Percentiles rank a stretch among this genome's conserved stretches.
phyloP scores from a whole-genome alignment of 164 flowering plant genomes.

The Nymphaea thermarum region DNA sequence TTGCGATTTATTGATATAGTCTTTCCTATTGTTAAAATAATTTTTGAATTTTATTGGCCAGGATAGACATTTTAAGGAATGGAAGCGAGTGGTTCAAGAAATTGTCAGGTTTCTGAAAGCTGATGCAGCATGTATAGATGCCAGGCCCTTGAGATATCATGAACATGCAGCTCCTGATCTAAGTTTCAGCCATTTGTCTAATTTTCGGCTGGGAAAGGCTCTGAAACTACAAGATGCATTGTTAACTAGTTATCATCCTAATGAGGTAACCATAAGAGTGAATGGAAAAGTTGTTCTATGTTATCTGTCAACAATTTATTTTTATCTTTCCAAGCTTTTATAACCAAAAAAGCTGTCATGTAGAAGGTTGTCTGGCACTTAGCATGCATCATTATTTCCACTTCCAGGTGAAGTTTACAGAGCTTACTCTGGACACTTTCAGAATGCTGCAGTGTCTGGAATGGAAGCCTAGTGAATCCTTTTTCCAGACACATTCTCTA shows the following conservation, averaged over 20 bases:
- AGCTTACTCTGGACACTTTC: conserved; percentile 75
- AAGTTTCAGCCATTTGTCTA: conserved; percentile 50
- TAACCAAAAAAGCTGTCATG: background rate
- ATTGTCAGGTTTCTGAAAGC: conserved; percentile 58
- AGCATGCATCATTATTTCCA: background rate
- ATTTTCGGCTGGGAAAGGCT: conserved; percentile 75
- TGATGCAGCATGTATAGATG: conserved; percentile 32
- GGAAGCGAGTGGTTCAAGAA: conserved; percentile 88
- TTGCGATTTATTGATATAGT: background rate
- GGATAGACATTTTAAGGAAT: conserved; percentile 83
- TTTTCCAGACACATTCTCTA: conserved; percentile 47
- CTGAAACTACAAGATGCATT: conserved; percentile 74
- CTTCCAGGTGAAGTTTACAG: conserved; percentile 86
- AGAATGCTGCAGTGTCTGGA: conserved; percentile 97
- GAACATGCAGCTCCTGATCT: conserved; percentile 47
- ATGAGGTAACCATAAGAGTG: conserved; percentile 47
- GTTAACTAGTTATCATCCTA: conserved; percentile 74
- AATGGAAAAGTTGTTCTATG: background rate
- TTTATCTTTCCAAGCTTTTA: background rate
- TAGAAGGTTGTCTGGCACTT: background rate
- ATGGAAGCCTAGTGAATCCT: conserved; percentile 93
- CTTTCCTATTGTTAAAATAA: conserved; percentile 3
- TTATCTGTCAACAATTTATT: background rate
- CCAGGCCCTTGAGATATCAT: conserved; percentile 70
- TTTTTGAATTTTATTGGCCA: conserved; percentile 17